Evolutionary conservation across 2,329 filamentous ascomycete species (phyloP).

Genomic region (Monosporascus sp.): DNA sequence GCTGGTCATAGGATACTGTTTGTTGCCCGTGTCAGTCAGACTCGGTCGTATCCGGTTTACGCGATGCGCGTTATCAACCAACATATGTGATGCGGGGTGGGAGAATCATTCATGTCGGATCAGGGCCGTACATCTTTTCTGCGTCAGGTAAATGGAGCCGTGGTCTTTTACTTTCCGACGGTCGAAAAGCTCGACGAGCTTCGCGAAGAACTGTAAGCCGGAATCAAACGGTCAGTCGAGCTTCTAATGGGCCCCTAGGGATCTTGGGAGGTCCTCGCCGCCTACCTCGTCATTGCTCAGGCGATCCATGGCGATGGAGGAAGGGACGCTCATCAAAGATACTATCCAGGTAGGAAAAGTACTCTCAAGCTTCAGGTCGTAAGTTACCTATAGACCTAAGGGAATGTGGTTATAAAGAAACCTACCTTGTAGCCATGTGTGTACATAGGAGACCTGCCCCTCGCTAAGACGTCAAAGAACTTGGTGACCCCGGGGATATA

Average conservation of each 20-base stretch:
- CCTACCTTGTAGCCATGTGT: not conserved
- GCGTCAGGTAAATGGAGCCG: slow-evolving; percentile 67
- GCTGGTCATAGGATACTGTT: slow-evolving; percentile 39
- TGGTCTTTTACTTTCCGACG: slow-evolving; percentile 62
- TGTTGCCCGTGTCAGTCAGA: not conserved
- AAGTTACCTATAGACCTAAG: not conserved
- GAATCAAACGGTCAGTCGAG: slow-evolving; percentile 1
- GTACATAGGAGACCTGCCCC: not conserved
- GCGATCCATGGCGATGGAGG: slow-evolving; percentile 35
- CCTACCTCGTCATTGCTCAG: slow-evolving; percentile 57
- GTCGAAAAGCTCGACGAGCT: slow-evolving; percentile 63
- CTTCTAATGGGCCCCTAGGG: not conserved
- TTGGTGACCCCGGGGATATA: not conserved
- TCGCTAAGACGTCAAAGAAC: slow-evolving; percentile 3
- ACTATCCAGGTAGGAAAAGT: not conserved
- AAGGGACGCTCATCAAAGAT: not conserved
- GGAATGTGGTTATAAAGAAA: not conserved
- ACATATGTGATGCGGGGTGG: too few relatives aligned
- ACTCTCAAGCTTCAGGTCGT: not conserved
- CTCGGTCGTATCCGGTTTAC: too few relatives aligned
- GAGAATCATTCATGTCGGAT: too few relatives aligned
- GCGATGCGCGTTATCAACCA: too few relatives aligned
- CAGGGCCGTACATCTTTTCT: slow-evolving; percentile 61
- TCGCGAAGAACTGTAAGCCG: slow-evolving; percentile 63
- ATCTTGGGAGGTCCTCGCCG: not conserved